A percentile compares a stretch with the other conserved stretches of the same genome.
Conservation (phyloP, 805 yeast genomes). For the Yueomyces sp. region DNA sequence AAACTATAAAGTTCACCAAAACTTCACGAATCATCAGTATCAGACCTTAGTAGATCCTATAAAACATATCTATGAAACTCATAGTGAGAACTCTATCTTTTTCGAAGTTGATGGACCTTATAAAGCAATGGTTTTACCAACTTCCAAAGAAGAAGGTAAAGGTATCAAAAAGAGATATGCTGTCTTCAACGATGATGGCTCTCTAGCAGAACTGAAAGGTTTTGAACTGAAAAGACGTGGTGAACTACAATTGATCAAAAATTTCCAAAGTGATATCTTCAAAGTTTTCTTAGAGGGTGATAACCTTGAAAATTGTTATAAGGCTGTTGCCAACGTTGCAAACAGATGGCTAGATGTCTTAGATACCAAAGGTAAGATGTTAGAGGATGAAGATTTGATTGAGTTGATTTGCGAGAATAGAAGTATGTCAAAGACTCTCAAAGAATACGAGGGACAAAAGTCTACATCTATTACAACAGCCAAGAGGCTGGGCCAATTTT, state of each 20-base stretch:
- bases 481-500: slow-evolving; percentile 77
- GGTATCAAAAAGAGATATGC: slow-evolving; percentile 95
- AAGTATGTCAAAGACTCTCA: slow-evolving; percentile 84
- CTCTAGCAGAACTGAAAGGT: slow-evolving; percentile 90
- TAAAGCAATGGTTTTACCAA: slow-evolving; percentile 92
- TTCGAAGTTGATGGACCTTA: slow-evolving; percentile 99
- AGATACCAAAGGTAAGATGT: slow-evolving; percentile 71
- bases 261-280: slow-evolving; percentile 90
- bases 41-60: slow-evolving; percentile 70
- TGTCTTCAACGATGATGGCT: slow-evolving; percentile 88
- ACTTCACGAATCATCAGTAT: slow-evolving; percentile 89
- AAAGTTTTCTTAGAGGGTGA: slow-evolving; percentile 81
- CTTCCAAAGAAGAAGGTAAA: slow-evolving; percentile 94
- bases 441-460: slow-evolving; percentile 81
- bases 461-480: slow-evolving; percentile 96
- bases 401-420: slow-evolving; percentile 93
- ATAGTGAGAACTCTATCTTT: slow-evolving; percentile 85
- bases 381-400: slow-evolving; percentile 88
- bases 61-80: slow-evolving; percentile 55
- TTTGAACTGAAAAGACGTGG: slow-evolving; percentile 96
- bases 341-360: slow-evolving; percentile 92
- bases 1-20: slow-evolving; percentile 80
- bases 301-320: slow-evolving; percentile 67
- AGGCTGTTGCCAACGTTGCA: slow-evolving; percentile 83
- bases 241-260: slow-evolving; percentile 82